Evolutionary conservation across 768 basidiomycete genomes (phyloP).

Genomic region (Tephrocybe sp.): DNA sequence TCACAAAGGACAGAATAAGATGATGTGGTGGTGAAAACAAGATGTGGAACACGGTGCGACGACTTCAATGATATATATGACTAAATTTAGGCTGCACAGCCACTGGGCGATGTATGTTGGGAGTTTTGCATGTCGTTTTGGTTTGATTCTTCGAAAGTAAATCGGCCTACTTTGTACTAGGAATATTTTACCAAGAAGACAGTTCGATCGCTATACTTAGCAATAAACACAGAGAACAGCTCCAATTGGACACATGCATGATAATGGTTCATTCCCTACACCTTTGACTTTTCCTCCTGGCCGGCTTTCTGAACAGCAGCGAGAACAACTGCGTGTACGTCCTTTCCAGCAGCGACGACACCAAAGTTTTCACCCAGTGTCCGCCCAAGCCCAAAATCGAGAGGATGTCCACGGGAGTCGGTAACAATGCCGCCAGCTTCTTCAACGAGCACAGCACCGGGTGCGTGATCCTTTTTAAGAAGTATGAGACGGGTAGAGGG

Average conservation of each 20-base stretch:
- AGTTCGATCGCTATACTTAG: too few relatives aligned
- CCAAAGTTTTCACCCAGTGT: slow-evolving; percentile 87
- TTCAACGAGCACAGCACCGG: slow-evolving; percentile 77
- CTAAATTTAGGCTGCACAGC: too few relatives aligned
- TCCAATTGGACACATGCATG: background rate
- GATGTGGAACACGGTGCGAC: too few relatives aligned
- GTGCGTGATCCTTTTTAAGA: slow-evolving; percentile 75
- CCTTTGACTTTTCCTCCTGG: slow-evolving; percentile 30
- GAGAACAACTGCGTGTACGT: slow-evolving; percentile 65
- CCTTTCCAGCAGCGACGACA: slow-evolving; percentile 77
- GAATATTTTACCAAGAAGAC: too few relatives aligned
- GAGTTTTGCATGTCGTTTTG: too few relatives aligned
- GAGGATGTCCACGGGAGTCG: slow-evolving; percentile 72
- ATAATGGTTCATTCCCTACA: slow-evolving; percentile 5
- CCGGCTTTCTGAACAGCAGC: slow-evolving; percentile 67
- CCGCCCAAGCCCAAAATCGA: slow-evolving; percentile 86
- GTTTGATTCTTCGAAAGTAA: too few relatives aligned
- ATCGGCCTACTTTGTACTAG: too few relatives aligned
- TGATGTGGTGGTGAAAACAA: too few relatives aligned
- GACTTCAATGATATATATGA: too few relatives aligned
- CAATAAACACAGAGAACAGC: too few relatives aligned
- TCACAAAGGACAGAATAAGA: too few relatives aligned
- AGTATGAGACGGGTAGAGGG: background rate
- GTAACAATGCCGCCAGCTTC: slow-evolving; percentile 91
- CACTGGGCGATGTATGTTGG: too few relatives aligned